A percentile compares a stretch with the other conserved stretches of the same genome.
phyloP scores from a whole-genome alignment of 257 asterid species.

The Solanum microdontum region DNA sequence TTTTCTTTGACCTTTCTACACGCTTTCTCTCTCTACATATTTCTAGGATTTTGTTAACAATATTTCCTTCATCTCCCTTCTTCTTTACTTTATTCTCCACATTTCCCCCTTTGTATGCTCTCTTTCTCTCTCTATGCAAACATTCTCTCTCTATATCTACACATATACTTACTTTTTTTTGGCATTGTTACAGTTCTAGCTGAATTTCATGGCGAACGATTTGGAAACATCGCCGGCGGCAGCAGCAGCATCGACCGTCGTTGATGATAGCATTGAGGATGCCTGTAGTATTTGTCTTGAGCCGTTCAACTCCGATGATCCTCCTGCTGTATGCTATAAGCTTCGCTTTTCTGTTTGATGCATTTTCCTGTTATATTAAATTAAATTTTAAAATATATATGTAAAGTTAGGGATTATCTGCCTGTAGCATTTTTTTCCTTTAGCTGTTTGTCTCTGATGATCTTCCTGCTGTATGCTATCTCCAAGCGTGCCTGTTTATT shows the following conservation, averaged over 20 bases:
- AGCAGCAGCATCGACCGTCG: slow-evolving; percentile 4
- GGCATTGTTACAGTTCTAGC: neutral
- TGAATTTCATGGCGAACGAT: slow-evolving; percentile 8
- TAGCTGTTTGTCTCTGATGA: slow-evolving; percentile 24
- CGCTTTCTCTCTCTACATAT: slow-evolving; percentile 9
- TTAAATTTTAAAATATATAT: neutral
- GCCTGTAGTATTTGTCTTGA: slow-evolving; percentile 49
- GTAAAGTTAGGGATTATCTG: neutral
- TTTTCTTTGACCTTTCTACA: slow-evolving; percentile 27
- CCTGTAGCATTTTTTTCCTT: slow-evolving; percentile 32
- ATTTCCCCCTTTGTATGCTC: slow-evolving; percentile 1
- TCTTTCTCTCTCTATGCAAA: neutral
- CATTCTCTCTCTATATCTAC: neutral
- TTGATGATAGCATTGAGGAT: slow-evolving; percentile 38
- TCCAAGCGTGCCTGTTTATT: neutral
- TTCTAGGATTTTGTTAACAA: slow-evolving; percentile 3
- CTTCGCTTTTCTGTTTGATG: neutral
- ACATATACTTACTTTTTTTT: neutral
- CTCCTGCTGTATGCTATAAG: slow-evolving; percentile 25
- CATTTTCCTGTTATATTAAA: neutral
- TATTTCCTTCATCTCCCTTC: neutral
- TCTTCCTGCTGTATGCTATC: slow-evolving; percentile 25
- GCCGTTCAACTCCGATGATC: slow-evolving; percentile 32
- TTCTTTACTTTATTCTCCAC: neutral
- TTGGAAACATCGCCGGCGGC: neutral